Evolutionary conservation across 352 stramenopile species (phyloP), one percentile per base, ranked within the genome.

Genomic region (Phytophthora vignae): DNA sequence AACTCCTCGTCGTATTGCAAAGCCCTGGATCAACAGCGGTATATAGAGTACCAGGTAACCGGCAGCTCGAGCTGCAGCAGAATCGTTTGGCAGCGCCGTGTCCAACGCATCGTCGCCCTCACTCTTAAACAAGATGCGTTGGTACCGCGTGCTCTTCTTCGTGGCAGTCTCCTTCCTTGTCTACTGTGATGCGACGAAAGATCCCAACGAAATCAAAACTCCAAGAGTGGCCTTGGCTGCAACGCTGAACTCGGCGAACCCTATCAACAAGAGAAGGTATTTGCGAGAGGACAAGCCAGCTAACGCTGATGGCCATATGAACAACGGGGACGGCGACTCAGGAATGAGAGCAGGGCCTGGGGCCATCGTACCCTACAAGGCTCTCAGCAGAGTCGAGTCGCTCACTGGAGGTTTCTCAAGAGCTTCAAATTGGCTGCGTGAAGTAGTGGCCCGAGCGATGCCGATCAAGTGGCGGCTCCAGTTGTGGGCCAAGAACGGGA

Each of bases 401-500:
- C n/a, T 67, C 4, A 7, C 38, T 5, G 7, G 19, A 15, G 17
- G 17, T 8, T 10, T 65, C 21, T n/a, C 55, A 21, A 59, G 54
- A 48, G 17, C 17, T 10, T 25, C 48, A 8, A 60, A 56, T 11
- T 27, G 33, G 7, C 60, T 71, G 14, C 55, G 36, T 8, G 56
- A 66, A 1, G 66, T 66, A 40, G 17, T 71, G 22, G 56, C 56
- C 2, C 25, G 33, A 50, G 36, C 49, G 5, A 60, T 66, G 10
- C 29, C 53, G 10, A 25, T 61, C 6, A 61, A 66, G 14, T 4
- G 22, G 15, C 66, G 40, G 36, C n/a, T 71, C 3, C 17, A 46
- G 52, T 6, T 67, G 2, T 71, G 56, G 56, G 59, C 64, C 7
- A 61, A 61, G 17, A 60, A 57, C 15, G 48, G 33, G 2, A 66